A percentile compares a stretch with the other conserved stretches of the same genome.
phyloP scores from a whole-genome alignment of 192 early-diverging fungal species.

The Phlyctochytrium planicorne region DNA sequence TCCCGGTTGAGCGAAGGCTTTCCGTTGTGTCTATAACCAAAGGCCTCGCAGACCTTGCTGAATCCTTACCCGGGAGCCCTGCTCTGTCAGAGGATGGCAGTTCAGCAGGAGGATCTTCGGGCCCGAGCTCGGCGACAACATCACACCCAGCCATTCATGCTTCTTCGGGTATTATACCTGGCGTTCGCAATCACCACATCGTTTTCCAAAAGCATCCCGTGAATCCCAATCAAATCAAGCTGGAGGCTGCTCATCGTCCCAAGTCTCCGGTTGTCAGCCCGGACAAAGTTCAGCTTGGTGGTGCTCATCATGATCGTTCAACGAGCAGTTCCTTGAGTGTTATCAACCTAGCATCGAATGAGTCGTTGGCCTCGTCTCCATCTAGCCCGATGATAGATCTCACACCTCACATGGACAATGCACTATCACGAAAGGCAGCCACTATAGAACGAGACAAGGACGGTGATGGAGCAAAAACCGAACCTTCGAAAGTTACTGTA shows the following conservation, averaged over 20 bases:
- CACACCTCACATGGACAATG: conserved; percentile 20
- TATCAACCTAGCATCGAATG: background rate
- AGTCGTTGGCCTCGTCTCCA: conserved; percentile 11
- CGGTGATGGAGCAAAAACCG: background rate
- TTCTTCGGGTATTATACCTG: no score
- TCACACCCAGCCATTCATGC: no score
- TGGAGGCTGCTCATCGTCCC: background rate
- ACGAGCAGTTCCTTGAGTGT: no score
- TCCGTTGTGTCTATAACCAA: conserved; percentile 10
- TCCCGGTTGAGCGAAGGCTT: conserved; percentile 18
- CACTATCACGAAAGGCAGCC: conserved; percentile 11
- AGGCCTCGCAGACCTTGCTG: conserved; percentile 26
- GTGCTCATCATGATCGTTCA: background rate
- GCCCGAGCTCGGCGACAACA: no score
- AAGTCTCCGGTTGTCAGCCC: background rate
- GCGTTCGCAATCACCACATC: conserved; percentile 2
- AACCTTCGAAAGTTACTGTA: no score
- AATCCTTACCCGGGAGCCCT: background rate
- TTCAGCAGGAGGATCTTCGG: conserved; percentile 7
- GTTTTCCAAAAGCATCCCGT: conserved; percentile 21
- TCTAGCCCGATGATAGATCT: conserved; percentile 20
- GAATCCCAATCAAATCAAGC: background rate
- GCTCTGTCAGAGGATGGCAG: background rate
- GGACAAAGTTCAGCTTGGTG: background rate
- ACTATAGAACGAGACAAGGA: background rate